Base-by-base conservation (phyloP, 2,329 filamentous ascomycete genomes). In the Septoria petroselini region DNA sequence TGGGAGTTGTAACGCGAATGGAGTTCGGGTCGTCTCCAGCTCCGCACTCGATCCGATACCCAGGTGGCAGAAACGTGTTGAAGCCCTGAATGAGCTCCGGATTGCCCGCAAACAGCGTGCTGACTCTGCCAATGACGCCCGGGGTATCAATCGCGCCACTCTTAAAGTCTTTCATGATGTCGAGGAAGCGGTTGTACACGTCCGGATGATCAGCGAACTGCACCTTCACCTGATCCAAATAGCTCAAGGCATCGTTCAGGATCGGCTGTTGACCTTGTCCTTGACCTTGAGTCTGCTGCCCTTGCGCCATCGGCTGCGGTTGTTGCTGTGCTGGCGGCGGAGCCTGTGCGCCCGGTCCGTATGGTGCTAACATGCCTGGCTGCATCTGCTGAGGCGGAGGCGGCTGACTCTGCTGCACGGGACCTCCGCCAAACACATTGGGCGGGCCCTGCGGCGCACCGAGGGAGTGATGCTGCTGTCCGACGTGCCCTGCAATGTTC, bases 151-250 rank as follows among this genome's bases (percentile, higher is more conserved):
- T 98, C 3, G 91, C 90, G 72, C 95, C 91, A 63, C 90, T 95
- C 72, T 98, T 98, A 70, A 98, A 98, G 62, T 98, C 93, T 66
- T 98, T 98, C 93, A 98, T 98, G 41, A 98, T 98, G 62, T 98
- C 93, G 38, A 98, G 74, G 62, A 98, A 97, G 30, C 88, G 80
- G 65, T 97, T 97, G 65, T 98, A 98, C 0, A 98, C 93, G 69
- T 97, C 91, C 3, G 93, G 91, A 60, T 96, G 90, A 57, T 97
- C 91, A 53, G 90, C 87, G 62, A 98, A 98, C 65, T 95, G 91
- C 21, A 97, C 91, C 71, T 98, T 98, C 57, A 98, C 93, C 70
- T 97, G 93, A 66, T 98, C 93, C 18, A 98, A 81, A 66, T 98
- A 98, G 64, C 90, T 96, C 37, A 98, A 78, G 25, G 93, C 93